Evolutionary conservation across 768 basidiomycete genomes (phyloP).

Genomic region (Leccinum boreale): DNA sequence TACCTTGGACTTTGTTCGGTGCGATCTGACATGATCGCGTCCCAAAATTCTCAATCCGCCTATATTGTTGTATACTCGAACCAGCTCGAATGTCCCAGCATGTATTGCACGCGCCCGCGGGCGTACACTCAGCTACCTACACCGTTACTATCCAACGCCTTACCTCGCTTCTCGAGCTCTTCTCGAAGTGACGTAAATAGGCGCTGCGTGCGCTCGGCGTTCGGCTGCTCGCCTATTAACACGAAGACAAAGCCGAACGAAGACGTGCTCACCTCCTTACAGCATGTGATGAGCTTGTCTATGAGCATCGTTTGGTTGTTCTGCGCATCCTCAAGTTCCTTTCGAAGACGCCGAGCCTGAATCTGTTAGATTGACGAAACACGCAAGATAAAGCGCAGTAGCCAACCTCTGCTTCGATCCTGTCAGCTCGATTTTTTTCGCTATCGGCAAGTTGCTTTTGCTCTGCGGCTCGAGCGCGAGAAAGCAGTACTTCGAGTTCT

Average conservation of each 20-base stretch:
- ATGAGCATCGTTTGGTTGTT: conserved; percentile 76
- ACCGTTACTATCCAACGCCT: conserved; percentile 40
- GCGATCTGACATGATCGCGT: neutral
- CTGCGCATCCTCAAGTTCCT: conserved; percentile 78
- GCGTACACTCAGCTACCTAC: conserved; percentile 40
- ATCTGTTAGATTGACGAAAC: conserved; percentile 7
- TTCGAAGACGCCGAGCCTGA: conserved; percentile 65
- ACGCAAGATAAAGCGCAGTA: conserved; percentile 2
- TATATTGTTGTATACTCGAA: conserved; percentile 6
- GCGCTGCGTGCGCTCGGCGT: conserved; percentile 79
- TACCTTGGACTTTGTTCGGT: neutral
- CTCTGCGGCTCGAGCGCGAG: conserved; percentile 83
- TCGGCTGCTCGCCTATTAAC: conserved; percentile 49
- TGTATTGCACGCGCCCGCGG: conserved; percentile 14
- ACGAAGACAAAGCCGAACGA: conserved; percentile 1
- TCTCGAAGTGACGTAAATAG: conserved; percentile 78
- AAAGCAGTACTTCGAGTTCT: conserved; percentile 83
- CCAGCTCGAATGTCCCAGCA: conserved; percentile 4
- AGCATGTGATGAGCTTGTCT: conserved; percentile 80
- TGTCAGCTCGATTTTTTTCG: conserved; percentile 66
- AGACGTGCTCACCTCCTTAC: conserved; percentile 68
- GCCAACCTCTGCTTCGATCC: conserved; percentile 71
- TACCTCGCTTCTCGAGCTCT: conserved; percentile 74
- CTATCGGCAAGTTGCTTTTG: conserved; percentile 80
- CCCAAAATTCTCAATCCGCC: conserved; percentile 2